Conservation (phyloP, 1,284 basidiomycete genomes). For the Termitomyces sp. region DNA sequence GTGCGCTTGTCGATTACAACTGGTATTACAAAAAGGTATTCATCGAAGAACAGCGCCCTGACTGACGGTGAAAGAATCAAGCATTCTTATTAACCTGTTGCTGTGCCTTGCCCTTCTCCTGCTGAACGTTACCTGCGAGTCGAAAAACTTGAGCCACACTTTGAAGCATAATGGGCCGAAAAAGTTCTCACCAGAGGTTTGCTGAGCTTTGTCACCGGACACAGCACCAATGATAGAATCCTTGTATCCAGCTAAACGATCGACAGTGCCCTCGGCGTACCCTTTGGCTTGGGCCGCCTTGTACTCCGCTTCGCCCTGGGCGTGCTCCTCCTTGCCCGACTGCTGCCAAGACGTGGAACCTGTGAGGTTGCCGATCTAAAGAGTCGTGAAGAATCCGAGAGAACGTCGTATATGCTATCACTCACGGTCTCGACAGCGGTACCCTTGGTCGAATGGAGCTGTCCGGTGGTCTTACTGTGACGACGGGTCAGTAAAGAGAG, state of each 20-base stretch:
- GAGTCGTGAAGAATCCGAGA: conserved; percentile 3
- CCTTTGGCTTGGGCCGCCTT: conserved; percentile 52
- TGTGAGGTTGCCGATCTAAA: conserved; percentile 43
- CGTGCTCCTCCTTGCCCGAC: conserved; percentile 60
- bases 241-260: conserved; percentile 59
- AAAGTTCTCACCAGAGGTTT: conserved; percentile 46
- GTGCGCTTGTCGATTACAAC: too few species aligned
- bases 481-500: background rate
- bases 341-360: conserved; percentile 44
- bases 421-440: conserved; percentile 49
- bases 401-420: conserved; percentile 7
- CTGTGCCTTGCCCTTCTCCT: conserved; percentile 58
- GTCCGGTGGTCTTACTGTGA: conserved; percentile 17
- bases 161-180: background rate
- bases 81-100: conserved; percentile 44
- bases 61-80: background rate
- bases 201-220: conserved; percentile 60
- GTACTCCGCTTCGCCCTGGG: conserved; percentile 57
- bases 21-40: too few species aligned
- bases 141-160: background rate
- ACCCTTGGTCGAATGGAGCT: conserved; percentile 31
- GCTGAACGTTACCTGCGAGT: conserved; percentile 44
- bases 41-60: background rate
- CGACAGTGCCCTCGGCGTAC: conserved; percentile 52
- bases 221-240: conserved; percentile 63